Base-by-base conservation (phyloP, 441 rosid species). In the Kokia cookei region DNA sequence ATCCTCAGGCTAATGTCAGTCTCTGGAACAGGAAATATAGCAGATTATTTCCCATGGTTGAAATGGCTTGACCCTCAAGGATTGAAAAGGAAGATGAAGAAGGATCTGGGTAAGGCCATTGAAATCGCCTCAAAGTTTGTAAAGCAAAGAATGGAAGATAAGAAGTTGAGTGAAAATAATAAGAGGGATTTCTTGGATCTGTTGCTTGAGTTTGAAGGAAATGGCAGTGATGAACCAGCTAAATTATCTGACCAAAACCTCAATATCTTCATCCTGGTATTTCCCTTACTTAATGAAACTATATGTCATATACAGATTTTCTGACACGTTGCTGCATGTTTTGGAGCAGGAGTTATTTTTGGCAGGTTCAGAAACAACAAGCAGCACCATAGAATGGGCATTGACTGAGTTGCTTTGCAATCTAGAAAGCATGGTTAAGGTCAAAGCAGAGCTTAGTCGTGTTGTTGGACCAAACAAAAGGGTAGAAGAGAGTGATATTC, bases 61-160 rank as follows among this genome's bases (percentile, higher is more conserved):
- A 67, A 64, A 69, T 62, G 86, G 86, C 19, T 83, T 3, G 90
- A 87, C 57, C 87, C 84, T 5, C 88, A 85, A 27, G 86, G 88
- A 32, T 68, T 85, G 75, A 73, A 45, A 82, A 77, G 79, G 75
- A 79, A 76, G 24, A 82, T 79, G 90, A 79, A 76, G 19, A 75
- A 76, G 65, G 82, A 80, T 51, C 63, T 87, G 12, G 88, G 88
- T 6, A 82, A 74, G 68, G 88, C 87, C 2, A 8, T 85, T 67
- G 77, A 80, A 35, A 83, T 87, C 2, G 80, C 82, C 8, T 77
- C 82, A 0, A 48, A 27, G 75, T 79, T 85, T 54, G 88, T 85
- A 11, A 79, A 61, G 50, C 80, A 83, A 47, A 77, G 85, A 22
- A 11, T 82, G 15, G 75, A 78, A 53, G 79, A 78, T 35, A 69